Evolutionary conservation across 192 early-diverging fungal genomes (phyloP).

Genomic region (Linnemannia schmuckeri): DNA sequence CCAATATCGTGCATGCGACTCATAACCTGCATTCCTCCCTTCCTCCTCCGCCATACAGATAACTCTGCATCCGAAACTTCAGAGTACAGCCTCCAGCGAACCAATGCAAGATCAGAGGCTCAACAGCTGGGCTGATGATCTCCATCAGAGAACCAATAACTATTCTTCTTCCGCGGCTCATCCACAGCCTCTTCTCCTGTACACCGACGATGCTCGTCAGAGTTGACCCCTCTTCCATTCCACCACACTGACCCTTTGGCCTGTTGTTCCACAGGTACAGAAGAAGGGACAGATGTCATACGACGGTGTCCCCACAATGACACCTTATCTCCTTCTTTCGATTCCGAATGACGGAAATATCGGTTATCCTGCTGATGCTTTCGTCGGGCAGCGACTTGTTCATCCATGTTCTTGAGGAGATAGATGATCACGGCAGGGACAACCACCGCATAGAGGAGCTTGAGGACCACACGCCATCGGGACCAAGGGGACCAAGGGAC

Average conservation of each 20-base stretch:
- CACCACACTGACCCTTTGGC: not conserved
- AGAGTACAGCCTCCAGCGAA: no score
- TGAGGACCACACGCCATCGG: constrained; percentile 31
- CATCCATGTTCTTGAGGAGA: constrained; percentile 3
- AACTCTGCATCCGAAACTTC: no score
- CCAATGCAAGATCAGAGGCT: not conserved
- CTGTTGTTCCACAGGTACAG: not conserved
- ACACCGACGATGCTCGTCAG: not conserved
- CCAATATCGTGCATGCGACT: no score
- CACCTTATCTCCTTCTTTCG: no score
- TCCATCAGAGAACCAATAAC: not conserved
- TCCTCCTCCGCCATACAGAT: no score
- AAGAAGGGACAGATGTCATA: not conserved
- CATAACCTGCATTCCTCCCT: no score
- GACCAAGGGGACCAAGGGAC: constrained; percentile 37
- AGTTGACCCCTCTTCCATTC: not conserved
- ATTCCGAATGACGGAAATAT: no score
- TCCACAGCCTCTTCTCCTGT: not conserved
- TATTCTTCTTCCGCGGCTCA: not conserved
- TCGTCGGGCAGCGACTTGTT: not conserved
- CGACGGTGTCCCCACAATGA: no score
- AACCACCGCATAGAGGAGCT: constrained; percentile 32
- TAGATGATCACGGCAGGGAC: constrained; percentile 36
- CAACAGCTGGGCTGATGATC: not conserved
- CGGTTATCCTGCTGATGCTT: not conserved